phyloP scores from a whole-genome alignment of 2,329 filamentous ascomycete genomes.

The Samsoniella hepiali region DNA sequence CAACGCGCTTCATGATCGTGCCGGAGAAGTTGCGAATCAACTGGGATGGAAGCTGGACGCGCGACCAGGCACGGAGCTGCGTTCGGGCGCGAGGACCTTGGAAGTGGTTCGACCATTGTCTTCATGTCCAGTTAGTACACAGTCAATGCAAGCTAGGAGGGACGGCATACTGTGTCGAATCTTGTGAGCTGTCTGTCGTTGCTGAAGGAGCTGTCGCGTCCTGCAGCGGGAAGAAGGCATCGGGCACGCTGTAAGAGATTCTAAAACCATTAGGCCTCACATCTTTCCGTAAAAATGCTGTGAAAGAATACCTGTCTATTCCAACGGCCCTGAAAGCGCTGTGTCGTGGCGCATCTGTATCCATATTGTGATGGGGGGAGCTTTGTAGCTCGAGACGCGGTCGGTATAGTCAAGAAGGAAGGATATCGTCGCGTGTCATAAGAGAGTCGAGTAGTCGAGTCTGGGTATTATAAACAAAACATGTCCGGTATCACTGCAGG shows the following conservation, averaged over 20 bases:
- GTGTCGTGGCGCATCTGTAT: constrained; percentile 5
- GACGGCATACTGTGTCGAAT: constrained; percentile 1
- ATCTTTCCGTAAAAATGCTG: not conserved
- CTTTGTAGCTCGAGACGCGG: constrained; percentile 8
- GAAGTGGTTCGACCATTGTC: constrained; percentile 26
- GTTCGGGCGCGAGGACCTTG: constrained; percentile 22
- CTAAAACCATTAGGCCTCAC: not conserved
- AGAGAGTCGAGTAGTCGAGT: not conserved
- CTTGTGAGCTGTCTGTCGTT: not conserved
- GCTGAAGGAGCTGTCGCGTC: constrained; percentile 1
- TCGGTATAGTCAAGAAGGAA: constrained; percentile 6
- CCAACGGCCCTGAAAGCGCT: not conserved
- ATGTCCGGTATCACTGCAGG: not conserved
- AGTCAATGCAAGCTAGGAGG: not conserved
- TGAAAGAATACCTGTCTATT: constrained; percentile 3
- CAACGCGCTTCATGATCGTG: constrained; percentile 35
- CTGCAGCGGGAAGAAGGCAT: constrained; percentile 15
- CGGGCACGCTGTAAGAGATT: constrained; percentile 15
- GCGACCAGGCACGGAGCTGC: constrained; percentile 32
- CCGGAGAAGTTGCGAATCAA: constrained; percentile 25
- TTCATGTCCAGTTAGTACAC: constrained; percentile 15
- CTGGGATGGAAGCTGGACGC: constrained; percentile 28
- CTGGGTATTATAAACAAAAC: constrained; percentile 3
- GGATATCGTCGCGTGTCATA: not conserved
- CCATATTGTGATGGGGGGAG: constrained; percentile 10